Percentiles rank a stretch among this genome's conserved stretches.
These are phyloP conservation scores for Protostelium mycophagum DNA, from an alignment of 78 protist genomes.

Conservation along the genomic window DNA sequence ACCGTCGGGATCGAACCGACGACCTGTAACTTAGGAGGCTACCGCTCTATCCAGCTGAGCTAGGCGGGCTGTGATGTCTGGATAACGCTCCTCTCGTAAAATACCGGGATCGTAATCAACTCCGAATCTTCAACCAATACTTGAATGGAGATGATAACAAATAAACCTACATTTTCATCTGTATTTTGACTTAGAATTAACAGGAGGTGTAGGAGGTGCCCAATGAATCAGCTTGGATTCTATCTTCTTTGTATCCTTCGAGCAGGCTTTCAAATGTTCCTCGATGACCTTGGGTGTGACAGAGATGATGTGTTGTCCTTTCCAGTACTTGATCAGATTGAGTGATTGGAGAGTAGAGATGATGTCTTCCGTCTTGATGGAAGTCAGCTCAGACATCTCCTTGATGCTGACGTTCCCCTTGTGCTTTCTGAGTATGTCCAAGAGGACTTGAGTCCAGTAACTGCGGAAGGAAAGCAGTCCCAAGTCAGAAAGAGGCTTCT, in stretches of 20 bases:
- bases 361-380: constrained; percentile 74
- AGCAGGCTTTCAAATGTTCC: constrained; percentile 54
- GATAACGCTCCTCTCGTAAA: too few species aligned
- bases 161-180: neutral
- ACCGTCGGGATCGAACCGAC: too few species aligned
- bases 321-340: constrained; percentile 82
- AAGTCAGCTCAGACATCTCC: constrained; percentile 70
- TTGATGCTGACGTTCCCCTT: constrained; percentile 38
- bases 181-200: neutral
- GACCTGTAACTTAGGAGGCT: too few species aligned
- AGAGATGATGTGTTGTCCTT: constrained; percentile 81
- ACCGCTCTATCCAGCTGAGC: too few species aligned
- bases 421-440: constrained; percentile 31
- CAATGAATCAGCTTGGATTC: constrained; percentile 61
- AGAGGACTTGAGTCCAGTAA: constrained; percentile 76
- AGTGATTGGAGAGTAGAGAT: constrained; percentile 75
- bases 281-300: constrained; percentile 79
- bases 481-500: constrained; percentile 96
- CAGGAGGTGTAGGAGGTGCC: constrained; percentile 36
- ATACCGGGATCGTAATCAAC: too few species aligned
- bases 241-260: constrained; percentile 36
- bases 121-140: too few species aligned
- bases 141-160: too few species aligned
- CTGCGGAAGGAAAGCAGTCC: constrained; percentile 86
- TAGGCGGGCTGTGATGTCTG: too few species aligned